These are phyloP conservation scores for Plasmodium inui DNA, from an alignment of 169 alveolate genomes.

Conservation along the genomic window DNA sequence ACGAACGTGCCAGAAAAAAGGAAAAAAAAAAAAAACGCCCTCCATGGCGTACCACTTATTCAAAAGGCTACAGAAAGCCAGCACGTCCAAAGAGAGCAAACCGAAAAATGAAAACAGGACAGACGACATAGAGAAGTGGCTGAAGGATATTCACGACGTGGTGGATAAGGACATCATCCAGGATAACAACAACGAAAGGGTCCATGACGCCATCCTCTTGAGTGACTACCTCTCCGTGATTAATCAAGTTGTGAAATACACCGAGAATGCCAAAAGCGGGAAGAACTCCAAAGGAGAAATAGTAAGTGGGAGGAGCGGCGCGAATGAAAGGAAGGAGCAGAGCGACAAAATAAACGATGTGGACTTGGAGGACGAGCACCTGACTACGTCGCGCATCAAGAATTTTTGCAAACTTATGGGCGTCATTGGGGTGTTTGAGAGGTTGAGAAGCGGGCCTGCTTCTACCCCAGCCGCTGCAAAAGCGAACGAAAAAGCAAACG, in stretches of 20 bases:
- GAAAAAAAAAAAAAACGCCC: not conserved
- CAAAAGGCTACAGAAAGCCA: conserved; percentile 41
- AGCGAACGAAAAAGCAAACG: not conserved
- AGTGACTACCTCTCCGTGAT: conserved; percentile 9
- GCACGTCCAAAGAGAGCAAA: conserved; percentile 34
- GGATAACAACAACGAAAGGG: not conserved
- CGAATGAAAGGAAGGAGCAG: not conserved
- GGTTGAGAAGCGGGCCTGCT: not conserved
- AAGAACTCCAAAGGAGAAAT: not conserved
- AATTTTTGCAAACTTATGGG: conserved; percentile 40
- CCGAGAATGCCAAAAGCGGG: conserved; percentile 23
- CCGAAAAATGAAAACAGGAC: conserved; percentile 33
- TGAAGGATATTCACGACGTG: conserved; percentile 21
- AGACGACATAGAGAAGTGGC: conserved; percentile 37
- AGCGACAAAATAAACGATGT: not conserved
- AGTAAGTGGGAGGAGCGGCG: not conserved
- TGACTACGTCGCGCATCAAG: conserved; percentile 4
- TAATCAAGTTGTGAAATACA: conserved; percentile 27
- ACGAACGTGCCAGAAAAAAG: not conserved
- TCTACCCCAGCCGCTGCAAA: not conserved
- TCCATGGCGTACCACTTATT: conserved; percentile 64
- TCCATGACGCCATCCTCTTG: not conserved
- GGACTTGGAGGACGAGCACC: conserved; percentile 27
- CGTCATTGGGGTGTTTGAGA: conserved; percentile 9
- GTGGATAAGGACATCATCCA: conserved; percentile 15